phyloP scores from a whole-genome alignment of 1,284 basidiomycete genomes.

The Fomitopsis pinicola region DNA sequence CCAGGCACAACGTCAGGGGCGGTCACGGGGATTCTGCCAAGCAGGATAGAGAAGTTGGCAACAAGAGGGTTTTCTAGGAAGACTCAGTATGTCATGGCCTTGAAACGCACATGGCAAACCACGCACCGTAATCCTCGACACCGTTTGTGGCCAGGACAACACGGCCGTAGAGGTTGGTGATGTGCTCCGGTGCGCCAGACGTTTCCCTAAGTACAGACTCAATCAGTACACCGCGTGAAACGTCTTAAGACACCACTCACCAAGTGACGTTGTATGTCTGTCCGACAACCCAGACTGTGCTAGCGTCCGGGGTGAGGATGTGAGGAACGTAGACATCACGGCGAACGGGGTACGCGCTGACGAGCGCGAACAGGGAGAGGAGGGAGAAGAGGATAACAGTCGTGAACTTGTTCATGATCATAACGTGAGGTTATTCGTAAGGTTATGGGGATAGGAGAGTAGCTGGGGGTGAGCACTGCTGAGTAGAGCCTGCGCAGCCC shows the following conservation, averaged over 20 bases:
- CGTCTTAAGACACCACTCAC: constrained; percentile 19
- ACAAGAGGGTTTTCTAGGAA: constrained; percentile 30
- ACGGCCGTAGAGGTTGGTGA: constrained; percentile 41
- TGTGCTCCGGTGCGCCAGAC: constrained; percentile 33
- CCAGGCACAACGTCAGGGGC: constrained; percentile 23
- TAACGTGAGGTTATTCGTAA: constrained; percentile 10
- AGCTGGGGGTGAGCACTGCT: constrained; percentile 6
- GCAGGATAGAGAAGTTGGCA: constrained; percentile 35
- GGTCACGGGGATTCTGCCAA: constrained; percentile 32
- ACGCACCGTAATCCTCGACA: constrained; percentile 28
- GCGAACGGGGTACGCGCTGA: constrained; percentile 25
- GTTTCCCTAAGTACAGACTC: constrained; percentile 31
- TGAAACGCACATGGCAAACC: neutral
- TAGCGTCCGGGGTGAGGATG: constrained; percentile 33
- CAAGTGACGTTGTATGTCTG: constrained; percentile 41
- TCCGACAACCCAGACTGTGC: constrained; percentile 40
- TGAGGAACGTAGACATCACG: constrained; percentile 47
- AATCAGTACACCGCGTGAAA: neutral
- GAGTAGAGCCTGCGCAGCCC: neutral
- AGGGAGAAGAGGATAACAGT: constrained; percentile 21
- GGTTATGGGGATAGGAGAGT: neutral
- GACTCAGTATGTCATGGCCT: neutral
- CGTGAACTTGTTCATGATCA: constrained; percentile 23
- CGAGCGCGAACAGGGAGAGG: constrained; percentile 20
- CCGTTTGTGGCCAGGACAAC: constrained; percentile 36